A percentile compares a stretch with the other conserved stretches of the same genome.
phyloP scores from a whole-genome alignment of 306 rosid species.

The Corylus heterophylla region DNA sequence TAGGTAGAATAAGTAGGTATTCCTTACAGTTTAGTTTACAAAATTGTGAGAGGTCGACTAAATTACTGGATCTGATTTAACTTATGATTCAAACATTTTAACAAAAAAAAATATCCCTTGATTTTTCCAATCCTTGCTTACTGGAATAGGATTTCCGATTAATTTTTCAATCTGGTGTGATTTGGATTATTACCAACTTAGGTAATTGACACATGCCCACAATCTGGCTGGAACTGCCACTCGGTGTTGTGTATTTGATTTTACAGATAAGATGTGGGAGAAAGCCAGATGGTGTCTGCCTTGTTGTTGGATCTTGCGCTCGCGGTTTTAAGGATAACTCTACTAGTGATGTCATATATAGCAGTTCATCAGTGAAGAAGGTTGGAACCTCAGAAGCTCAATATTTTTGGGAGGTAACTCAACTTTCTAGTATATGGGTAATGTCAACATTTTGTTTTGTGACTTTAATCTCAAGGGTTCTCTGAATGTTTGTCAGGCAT shows the following conservation, averaged over 20 bases:
- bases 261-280: conserved; percentile 78
- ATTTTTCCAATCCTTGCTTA: neutral
- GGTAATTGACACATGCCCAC: neutral
- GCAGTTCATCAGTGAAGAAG: conserved; percentile 69
- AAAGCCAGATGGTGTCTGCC: conserved; percentile 93
- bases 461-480: conserved; percentile 7
- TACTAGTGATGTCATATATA: conserved; percentile 79
- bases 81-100: neutral
- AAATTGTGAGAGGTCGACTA: conserved; percentile 1
- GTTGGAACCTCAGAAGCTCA: conserved; percentile 76
- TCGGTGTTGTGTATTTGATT: conserved; percentile 26
- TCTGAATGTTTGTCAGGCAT: conserved; percentile 67
- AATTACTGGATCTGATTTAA: conserved; percentile 4
- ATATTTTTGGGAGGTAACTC: conserved; percentile 91
- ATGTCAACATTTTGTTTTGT: neutral
- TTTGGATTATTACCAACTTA: neutral
- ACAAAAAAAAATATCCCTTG: neutral
- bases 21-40: neutral
- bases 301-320: conserved; percentile 93
- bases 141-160: neutral
- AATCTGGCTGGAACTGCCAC: conserved; percentile 26
- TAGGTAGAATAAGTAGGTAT: neutral
- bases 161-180: neutral
- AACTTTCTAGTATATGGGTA: conserved; percentile 12
- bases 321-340: conserved; percentile 71